Conservation (phyloP, 257 asterid genomes). For the Capsicum rhomboideum region DNA sequence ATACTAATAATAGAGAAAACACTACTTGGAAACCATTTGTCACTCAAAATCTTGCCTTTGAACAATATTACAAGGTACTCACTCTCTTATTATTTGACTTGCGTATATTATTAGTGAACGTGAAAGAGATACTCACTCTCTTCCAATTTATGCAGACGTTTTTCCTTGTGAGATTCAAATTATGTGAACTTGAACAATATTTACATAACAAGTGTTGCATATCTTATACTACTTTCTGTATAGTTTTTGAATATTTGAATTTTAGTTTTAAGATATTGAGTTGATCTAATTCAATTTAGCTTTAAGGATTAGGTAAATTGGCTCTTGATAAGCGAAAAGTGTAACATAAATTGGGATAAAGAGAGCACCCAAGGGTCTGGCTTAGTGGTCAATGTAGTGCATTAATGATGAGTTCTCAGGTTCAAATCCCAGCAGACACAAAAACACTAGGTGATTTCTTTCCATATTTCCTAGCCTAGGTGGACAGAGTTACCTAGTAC, state of each 20-base stretch:
- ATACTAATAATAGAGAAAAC: constrained; percentile 7
- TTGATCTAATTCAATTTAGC: neutral
- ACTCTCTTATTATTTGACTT: neutral
- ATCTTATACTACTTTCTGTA: neutral
- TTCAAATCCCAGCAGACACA: too few relatives aligned
- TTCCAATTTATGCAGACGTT: neutral
- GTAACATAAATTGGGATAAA: neutral
- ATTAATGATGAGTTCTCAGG: too few relatives aligned
- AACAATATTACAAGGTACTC: constrained; percentile 77
- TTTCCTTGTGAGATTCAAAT: neutral
- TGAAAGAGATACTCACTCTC: neutral
- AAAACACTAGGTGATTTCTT: too few relatives aligned
- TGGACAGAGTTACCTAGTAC: too few relatives aligned
- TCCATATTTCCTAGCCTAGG: too few relatives aligned
- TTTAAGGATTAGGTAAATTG: neutral
- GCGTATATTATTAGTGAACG: neutral
- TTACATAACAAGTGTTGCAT: neutral
- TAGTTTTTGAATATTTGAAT: neutral
- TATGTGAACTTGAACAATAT: neutral
- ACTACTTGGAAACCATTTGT: constrained; percentile 59
- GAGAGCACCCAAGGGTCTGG: neutral
- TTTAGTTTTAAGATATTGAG: neutral
- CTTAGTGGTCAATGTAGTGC: too few relatives aligned
- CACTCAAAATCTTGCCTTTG: constrained; percentile 67
- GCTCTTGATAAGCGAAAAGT: neutral